A percentile compares a stretch with the other conserved stretches of the same genome.
These are phyloP conservation scores for Pezicula neosporulosa DNA, from an alignment of 2,329 filamentous ascomycete species.

Conservation along the genomic window DNA sequence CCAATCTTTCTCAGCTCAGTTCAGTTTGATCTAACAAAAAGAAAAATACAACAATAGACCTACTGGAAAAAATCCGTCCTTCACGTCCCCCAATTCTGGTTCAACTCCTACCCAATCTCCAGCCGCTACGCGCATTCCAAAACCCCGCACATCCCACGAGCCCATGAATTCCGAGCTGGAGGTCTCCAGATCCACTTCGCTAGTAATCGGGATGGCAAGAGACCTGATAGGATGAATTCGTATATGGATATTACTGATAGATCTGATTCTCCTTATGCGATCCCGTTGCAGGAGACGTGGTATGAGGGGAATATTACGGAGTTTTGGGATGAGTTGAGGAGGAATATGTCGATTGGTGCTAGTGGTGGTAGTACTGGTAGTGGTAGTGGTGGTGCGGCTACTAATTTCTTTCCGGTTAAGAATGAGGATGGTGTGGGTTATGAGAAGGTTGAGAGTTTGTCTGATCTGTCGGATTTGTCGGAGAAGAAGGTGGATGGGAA, in stretches of 20 bases:
- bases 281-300: neutral
- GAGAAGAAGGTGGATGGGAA: neutral
- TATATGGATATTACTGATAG: neutral
- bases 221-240: neutral
- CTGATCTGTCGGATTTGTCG: no score
- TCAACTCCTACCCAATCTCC: slow-evolving; percentile 21
- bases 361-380: no score
- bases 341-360: neutral
- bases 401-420: neutral
- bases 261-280: neutral
- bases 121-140: neutral
- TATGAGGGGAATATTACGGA: neutral
- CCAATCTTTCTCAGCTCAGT: no score
- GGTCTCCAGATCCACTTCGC: slow-evolving; percentile 1
- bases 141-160: neutral
- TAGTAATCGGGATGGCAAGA: slow-evolving; percentile 1
- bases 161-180: neutral
- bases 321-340: neutral
- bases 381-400: neutral
- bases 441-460: neutral
- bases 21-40: no score
- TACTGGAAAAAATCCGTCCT: slow-evolving; percentile 16
- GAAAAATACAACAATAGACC: no score
- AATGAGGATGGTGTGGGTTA: neutral
- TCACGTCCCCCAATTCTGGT: slow-evolving; percentile 27